Conservation (phyloP, 306 rosid genomes). For the Abrus precatorius region DNA sequence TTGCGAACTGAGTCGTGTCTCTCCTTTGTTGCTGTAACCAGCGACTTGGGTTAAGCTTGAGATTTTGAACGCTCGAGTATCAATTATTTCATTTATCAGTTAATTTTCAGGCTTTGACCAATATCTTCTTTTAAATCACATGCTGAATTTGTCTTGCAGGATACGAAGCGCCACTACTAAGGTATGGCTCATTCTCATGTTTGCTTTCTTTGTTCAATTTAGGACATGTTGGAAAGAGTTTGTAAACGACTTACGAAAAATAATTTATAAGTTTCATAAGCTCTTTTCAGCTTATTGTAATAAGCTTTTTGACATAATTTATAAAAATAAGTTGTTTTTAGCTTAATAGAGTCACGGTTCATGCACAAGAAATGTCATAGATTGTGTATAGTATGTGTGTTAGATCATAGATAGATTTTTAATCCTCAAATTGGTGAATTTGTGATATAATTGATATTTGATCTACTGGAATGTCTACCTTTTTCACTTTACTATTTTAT, state of each 20-base stretch:
- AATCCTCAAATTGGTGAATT: background rate
- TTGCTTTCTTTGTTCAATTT: background rate
- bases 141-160: slow-evolving; percentile 58
- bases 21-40: too few relatives aligned
- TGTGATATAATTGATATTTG: background rate
- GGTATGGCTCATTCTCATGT: slow-evolving; percentile 49
- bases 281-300: background rate
- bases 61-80: background rate
- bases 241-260: too few relatives aligned
- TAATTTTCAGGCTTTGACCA: background rate
- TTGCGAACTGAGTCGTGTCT: too few relatives aligned
- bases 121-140: slow-evolving; percentile 33
- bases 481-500: background rate
- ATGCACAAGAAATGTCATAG: background rate
- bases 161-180: slow-evolving; percentile 70
- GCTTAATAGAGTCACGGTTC: background rate
- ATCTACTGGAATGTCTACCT: background rate
- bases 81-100: background rate
- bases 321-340: too few relatives aligned
- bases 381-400: background rate
- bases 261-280: too few relatives aligned
- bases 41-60: background rate
- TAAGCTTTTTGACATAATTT: too few relatives aligned
- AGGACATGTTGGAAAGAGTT: too few relatives aligned
- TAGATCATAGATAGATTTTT: background rate